These are phyloP conservation scores for Fremontodendron californicum DNA, from an alignment of 345 rosid species.

Conservation along the genomic window DNA sequence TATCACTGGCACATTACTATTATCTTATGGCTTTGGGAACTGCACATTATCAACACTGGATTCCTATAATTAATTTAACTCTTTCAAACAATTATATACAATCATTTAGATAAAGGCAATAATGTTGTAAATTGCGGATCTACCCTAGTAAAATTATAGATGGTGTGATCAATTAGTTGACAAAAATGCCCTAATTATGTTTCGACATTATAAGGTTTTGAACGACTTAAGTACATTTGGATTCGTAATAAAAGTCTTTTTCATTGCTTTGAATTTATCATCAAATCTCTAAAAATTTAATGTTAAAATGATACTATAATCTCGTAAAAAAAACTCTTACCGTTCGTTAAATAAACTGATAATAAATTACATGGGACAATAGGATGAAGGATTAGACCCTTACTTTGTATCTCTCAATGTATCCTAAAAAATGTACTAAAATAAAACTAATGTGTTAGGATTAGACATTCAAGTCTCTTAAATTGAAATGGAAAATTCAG, in stretches of 20 bases:
- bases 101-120: background rate
- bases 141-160: background rate
- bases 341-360: too few relatives aligned
- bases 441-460: slow-evolving; percentile 5
- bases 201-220: background rate
- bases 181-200: background rate
- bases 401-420: background rate
- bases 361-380: background rate
- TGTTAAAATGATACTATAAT: too few relatives aligned
- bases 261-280: too few relatives aligned
- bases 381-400: background rate
- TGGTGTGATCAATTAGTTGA: background rate
- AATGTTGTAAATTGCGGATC: slow-evolving; percentile 14
- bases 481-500: background rate
- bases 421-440: background rate
- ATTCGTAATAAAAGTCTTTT: too few relatives aligned
- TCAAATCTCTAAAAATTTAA: too few relatives aligned
- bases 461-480: slow-evolving; percentile 2
- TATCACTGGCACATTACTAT: slow-evolving; percentile 13
- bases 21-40: slow-evolving; percentile 35
- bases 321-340: too few relatives aligned
- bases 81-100: slow-evolving; percentile 28
- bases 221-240: too few relatives aligned
- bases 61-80: slow-evolving; percentile 24
- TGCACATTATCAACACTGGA: slow-evolving; percentile 12